phyloP scores from a whole-genome alignment of 345 rosid genomes.

The Alliaria petiolata region DNA sequence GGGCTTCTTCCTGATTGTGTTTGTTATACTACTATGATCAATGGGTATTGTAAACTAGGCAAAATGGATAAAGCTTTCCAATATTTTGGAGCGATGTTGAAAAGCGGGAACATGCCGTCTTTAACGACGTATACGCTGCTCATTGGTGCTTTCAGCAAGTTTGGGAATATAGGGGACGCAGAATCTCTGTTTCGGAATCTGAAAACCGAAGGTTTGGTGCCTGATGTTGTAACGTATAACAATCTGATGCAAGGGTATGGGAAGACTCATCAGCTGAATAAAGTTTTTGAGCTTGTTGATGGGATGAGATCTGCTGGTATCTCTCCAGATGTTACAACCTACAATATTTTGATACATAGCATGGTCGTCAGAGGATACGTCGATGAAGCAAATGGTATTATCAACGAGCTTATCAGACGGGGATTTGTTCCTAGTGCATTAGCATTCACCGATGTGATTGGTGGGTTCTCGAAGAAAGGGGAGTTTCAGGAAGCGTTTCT shows the following conservation, averaged over 20 bases:
- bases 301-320: conserved; percentile 39
- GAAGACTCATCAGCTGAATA: conserved; percentile 40
- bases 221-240: conserved; percentile 47
- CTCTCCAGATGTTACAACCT: conserved; percentile 46
- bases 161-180: conserved; percentile 34
- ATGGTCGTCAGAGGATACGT: conserved; percentile 41
- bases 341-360: conserved; percentile 48
- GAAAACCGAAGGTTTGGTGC: conserved; percentile 32
- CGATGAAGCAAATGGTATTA: conserved; percentile 40
- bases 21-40: conserved; percentile 42
- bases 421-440: conserved; percentile 40
- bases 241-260: conserved; percentile 44
- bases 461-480: conserved; percentile 40
- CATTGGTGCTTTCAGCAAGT: conserved; percentile 39
- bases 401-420: conserved; percentile 43
- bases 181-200: conserved; percentile 33
- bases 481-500: conserved; percentile 50
- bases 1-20: conserved; percentile 48
- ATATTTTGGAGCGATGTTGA: conserved; percentile 44
- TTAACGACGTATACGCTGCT: conserved; percentile 41
- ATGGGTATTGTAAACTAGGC: conserved; percentile 39
- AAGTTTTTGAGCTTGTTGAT: conserved; percentile 44
- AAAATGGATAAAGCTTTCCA: conserved; percentile 35
- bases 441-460: conserved; percentile 49
- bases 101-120: conserved; percentile 39